Evolutionary conservation across 2,329 filamentous ascomycete species (phyloP), one percentile per base, ranked within the genome.

Genomic region (Monascus ruber): DNA sequence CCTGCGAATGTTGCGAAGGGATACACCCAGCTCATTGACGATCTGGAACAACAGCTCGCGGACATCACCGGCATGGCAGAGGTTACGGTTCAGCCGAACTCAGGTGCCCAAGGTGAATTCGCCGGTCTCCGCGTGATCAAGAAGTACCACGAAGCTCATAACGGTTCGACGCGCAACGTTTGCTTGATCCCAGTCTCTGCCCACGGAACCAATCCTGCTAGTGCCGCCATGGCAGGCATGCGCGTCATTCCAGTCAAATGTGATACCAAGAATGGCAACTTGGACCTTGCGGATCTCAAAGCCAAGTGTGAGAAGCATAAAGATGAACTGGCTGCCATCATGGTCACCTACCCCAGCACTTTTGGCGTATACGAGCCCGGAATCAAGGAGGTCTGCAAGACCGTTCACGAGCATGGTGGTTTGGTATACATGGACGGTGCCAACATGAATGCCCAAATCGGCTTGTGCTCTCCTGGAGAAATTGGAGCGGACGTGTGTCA

Each of bases 371-470:
- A 94, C 56, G 89, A 96, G 70, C 88, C 88, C 2, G 75, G 80
- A 47, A 77, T 94, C 60, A 91, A 87, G 69, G 77, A 83, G 56
- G 87, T 81, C 10, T 94, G 87, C 63, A 70, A 86, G 40, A 70
- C 93, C 26, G 86, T 96, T 11, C 89, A 96, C 66, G 65, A 83
- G 47, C 71, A 93, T 56, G 89, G 89, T 38, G 89, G 89, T 6
- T 85, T 93, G 58, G 89, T 96, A 10, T 96, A 95, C 71, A 95
- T 96, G 89, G 89, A 96, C 59, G 89, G 89, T 35, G 89, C 89
- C 48, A 96, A 96, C 69, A 91, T 95, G 86, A 96, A 95, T 58
- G 89, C 89, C 11, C 89, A 96, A 64, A 95, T 96, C 47, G 89
- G 89, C 8, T 75, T 96, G 7, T 94, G 86, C 69, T 94, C 86